Base-by-base conservation (phyloP, 179 eudicot species). In the Beta macrorhiza region DNA sequence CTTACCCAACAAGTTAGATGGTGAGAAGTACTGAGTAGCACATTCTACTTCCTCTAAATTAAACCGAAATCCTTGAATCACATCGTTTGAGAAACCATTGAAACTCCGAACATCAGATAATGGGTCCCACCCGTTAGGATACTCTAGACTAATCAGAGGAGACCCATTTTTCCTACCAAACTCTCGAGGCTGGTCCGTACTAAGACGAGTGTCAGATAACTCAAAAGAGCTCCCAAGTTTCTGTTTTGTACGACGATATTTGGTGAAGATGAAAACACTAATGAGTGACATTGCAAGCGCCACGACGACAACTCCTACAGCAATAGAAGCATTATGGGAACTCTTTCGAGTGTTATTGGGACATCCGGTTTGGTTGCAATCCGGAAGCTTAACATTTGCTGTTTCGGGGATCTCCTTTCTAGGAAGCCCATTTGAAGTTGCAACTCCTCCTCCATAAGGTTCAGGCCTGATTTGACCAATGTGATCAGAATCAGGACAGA, bases 81-180 rank as follows among this genome's bases (percentile, higher is more conserved):
- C 78, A 62, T 92, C 94, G 56, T 85, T 86, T 2, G 91, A 78
- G 37, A 85, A 80, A 5, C 86, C 90, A 65, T 83, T 83, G 22
- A 82, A 83, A 69, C 90, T 85, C n/a, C 84, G 87, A 15, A 89
- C 90, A 84, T 89, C 92, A 49, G 91, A 91, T 69, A 92, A 77
- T 0, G 97, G 97, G 67, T 92, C 94, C 97, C 97, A 92, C 19
- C 97, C 97, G 11, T 82, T 88, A 0, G 97, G 89, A 78, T 92
- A 92, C 82, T 92, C 97, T 1, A 92, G 89, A 78, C 93, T 92
- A 56, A 91, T 88, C 29, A 91, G 76, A 22, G 97, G 94, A 5
- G 97, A 92, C 5, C 94, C 91, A 16, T 89, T 90, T 85, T 90
- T 93, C 83, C 92, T 74, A 77, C 83, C 81, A 17, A 77, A 88